A percentile compares a stretch with the other conserved stretches of the same genome.
These are phyloP conservation scores for Xylariaceae sp. DNA, from an alignment of 2,329 filamentous ascomycete species.

Conservation along the genomic window DNA sequence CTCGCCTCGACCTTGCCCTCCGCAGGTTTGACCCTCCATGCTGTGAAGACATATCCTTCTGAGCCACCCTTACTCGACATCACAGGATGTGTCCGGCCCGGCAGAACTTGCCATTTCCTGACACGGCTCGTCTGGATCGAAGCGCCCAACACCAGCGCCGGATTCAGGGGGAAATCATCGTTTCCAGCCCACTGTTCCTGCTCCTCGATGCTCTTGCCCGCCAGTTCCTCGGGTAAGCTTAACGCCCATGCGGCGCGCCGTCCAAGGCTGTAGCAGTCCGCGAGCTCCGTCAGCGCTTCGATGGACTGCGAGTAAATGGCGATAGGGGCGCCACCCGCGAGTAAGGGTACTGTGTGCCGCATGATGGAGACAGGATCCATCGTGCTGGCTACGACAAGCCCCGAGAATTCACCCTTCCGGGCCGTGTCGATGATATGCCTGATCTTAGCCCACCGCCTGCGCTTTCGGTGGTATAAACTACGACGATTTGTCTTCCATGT, in stretches of 20 bases:
- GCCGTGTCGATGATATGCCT: conserved; percentile 76
- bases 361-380: conserved; percentile 84
- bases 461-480: conserved; percentile 87
- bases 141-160: conserved; percentile 79
- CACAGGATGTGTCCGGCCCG: conserved; percentile 87
- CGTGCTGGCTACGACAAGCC: conserved; percentile 78
- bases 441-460: conserved; percentile 77
- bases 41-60: conserved; percentile 90
- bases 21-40: conserved; percentile 78
- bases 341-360: conserved; percentile 75
- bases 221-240: conserved; percentile 53
- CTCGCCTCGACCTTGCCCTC: conserved; percentile 82
- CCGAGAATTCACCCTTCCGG: conserved; percentile 77
- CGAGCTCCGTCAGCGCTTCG: conserved; percentile 77
- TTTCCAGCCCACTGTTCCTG: conserved; percentile 64
- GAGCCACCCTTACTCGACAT: conserved; percentile 90
- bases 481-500: conserved; percentile 82
- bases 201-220: conserved; percentile 53
- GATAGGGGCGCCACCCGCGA: conserved; percentile 82
- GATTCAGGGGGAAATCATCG: conserved; percentile 85
- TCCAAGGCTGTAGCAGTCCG: conserved; percentile 83
- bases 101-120: conserved; percentile 87
- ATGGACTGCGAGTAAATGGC: conserved; percentile 83
- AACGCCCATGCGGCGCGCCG: conserved; percentile 77
- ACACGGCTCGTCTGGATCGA: conserved; percentile 81